Conservation (phyloP, 306 rosid genomes). For the Cucurbita argyrosperma region DNA sequence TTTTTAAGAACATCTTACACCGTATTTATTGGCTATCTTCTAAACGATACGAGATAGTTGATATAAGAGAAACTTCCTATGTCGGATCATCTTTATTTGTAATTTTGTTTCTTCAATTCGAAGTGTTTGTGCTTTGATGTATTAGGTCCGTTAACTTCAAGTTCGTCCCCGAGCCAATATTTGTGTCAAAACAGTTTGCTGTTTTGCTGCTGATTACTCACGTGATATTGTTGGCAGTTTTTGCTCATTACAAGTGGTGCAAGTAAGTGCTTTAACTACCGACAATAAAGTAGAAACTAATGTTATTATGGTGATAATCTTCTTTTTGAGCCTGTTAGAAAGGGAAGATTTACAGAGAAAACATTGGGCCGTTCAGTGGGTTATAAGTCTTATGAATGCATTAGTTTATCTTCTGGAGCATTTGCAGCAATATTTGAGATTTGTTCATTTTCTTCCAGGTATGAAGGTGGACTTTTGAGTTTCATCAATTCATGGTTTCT, state of each 20-base stretch:
- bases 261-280: slow-evolving; percentile 45
- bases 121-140: slow-evolving; percentile 19
- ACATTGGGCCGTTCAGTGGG: not conserved
- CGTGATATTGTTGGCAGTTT: slow-evolving; percentile 43
- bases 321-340: not conserved
- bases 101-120: not conserved
- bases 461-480: slow-evolving; percentile 78
- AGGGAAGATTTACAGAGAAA: not conserved
- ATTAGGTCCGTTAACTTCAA: slow-evolving; percentile 92
- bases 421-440: not conserved
- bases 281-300: not conserved
- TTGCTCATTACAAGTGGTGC: slow-evolving; percentile 86
- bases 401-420: not conserved
- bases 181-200: slow-evolving; percentile 73
- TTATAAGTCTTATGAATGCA: not conserved
- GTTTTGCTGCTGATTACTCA: slow-evolving; percentile 55
- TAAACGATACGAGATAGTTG: not conserved
- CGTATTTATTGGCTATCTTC: not conserved
- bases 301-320: not conserved
- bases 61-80: too few relatives aligned
- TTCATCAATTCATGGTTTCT: slow-evolving; percentile 50
- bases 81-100: not conserved
- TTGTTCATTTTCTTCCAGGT: slow-evolving; percentile 31
- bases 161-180: slow-evolving; percentile 74
- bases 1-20: slow-evolving; percentile 8